Evolutionary conservation across 179 eudicot species (phyloP), one percentile per base, ranked within the genome.

Genomic region (Beta corolliflora): DNA sequence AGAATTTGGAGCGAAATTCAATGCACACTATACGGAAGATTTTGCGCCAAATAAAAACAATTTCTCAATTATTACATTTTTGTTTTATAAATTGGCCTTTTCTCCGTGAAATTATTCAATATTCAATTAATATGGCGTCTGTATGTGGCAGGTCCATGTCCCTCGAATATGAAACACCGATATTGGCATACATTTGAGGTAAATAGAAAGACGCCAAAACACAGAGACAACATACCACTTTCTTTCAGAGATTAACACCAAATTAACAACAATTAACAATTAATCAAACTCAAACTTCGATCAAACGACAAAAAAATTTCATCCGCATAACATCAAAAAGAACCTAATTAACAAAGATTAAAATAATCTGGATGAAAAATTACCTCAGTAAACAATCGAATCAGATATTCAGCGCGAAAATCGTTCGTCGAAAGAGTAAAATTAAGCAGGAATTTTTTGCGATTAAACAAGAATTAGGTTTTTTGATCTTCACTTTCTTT

Each of bases 71-170:
- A 69, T 56, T 36, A 52, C 44, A 14, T 15, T 66, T 41, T 64
- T 71, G 50, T 29, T 55, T 9, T 48, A 9, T 4, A 48, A 9
- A 48, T 36, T 36, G 63, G 60, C 58, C 73, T 59, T 77, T 65
- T 64, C 25, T 54, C 80, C 54, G 60, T 58, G 71, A 58, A 64
- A 70, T 71, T 46, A 83, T 83, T 82, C 58, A 56, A 78, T 45
- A 44, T 44, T 61, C n/a, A 44, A 29, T 21, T 19, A 67, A 29
- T 44, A 82, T 83, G 65, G 63, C 31, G 75, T 82, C 81, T 77
- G 89, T 52, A 44, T 13, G 25, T 86, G 70, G 58, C 89, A 83
- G 90, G 79, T 76, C 80, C 61, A 50, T 84, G 87, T 87, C 84
- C 81, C 84, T 84, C 31, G 53, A 54, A 76, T 68, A 19, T 21